phyloP scores from a whole-genome alignment of 2,329 filamentous ascomycete genomes.

The Colletotrichum gigasporum region DNA sequence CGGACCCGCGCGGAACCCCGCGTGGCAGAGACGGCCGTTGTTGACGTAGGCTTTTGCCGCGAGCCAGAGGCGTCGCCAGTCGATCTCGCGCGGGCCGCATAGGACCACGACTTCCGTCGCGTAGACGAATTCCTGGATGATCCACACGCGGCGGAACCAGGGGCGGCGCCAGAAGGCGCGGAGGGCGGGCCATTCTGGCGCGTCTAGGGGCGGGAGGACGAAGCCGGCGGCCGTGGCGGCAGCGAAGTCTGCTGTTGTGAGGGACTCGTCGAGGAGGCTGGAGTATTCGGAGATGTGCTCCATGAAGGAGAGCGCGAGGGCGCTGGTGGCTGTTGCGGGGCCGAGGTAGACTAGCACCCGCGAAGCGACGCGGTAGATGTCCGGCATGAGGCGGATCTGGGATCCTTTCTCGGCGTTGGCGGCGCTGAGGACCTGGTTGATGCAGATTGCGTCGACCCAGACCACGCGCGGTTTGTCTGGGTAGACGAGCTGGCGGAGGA shows the following conservation, averaged over 20 bases:
- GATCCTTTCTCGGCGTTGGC: not conserved
- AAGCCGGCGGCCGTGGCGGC: not conserved
- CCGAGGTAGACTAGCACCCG: constrained; percentile 1
- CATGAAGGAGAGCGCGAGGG: not conserved
- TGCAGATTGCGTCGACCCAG: constrained; percentile 14
- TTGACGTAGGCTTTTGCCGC: not conserved
- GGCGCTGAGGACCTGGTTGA: not conserved
- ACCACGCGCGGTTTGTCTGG: not conserved
- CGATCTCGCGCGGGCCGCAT: not conserved
- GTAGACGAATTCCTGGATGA: not conserved
- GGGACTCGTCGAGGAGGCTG: not conserved
- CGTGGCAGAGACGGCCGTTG: not conserved
- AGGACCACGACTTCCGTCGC: not conserved
- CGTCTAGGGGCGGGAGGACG: not conserved
- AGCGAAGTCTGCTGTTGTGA: not conserved
- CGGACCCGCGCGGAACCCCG: not conserved
- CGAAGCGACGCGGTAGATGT: not conserved
- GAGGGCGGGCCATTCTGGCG: not conserved
- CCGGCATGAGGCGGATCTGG: constrained; percentile 7
- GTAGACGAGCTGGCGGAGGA: not conserved
- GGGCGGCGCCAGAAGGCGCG: not conserved
- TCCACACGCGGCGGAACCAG: constrained; percentile 1
- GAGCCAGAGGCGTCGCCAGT: not conserved
- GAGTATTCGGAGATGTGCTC: not conserved
- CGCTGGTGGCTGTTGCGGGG: not conserved